phyloP scores from a whole-genome alignment of 257 asterid genomes.

The Gentiana dahurica region DNA sequence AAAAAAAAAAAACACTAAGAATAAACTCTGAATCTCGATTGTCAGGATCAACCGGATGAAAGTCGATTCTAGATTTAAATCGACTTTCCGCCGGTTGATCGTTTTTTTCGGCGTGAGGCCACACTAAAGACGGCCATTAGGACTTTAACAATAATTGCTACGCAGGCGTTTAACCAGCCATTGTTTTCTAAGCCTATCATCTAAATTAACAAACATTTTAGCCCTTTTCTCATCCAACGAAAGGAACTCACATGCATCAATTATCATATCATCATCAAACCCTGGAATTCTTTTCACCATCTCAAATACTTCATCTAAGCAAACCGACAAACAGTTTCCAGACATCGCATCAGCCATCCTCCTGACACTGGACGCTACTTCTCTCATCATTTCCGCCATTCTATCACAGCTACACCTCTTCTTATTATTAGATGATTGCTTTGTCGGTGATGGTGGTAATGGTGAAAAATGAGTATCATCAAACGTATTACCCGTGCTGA shows the following conservation, averaged over 20 bases:
- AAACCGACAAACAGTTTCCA: not conserved
- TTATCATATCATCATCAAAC: constrained; percentile 6
- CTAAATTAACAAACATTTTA: constrained; percentile 3
- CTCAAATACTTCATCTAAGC: constrained; percentile 3
- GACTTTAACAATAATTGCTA: not conserved
- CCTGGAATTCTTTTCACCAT: constrained; percentile 5
- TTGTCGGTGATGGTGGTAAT: not conserved
- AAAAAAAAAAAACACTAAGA: too few relatives aligned
- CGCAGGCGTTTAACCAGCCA: not conserved
- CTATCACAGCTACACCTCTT: not conserved
- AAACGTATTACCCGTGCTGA: not conserved
- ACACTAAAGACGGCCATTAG: too few relatives aligned
- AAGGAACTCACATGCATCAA: constrained; percentile 2
- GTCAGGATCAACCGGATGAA: too few relatives aligned
- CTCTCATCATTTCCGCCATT: constrained; percentile 6
- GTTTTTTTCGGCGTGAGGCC: too few relatives aligned
- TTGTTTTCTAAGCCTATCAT: not conserved
- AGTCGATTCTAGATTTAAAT: too few relatives aligned
- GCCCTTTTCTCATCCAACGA: constrained; percentile 5
- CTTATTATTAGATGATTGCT: not conserved
- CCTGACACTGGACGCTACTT: not conserved
- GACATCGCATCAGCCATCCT: constrained; percentile 4
- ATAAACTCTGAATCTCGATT: too few relatives aligned
- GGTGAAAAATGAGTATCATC: not conserved
- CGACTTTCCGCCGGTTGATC: too few relatives aligned